phyloP scores from a whole-genome alignment of 2,329 filamentous ascomycete genomes.

The Penicillium sp. region DNA sequence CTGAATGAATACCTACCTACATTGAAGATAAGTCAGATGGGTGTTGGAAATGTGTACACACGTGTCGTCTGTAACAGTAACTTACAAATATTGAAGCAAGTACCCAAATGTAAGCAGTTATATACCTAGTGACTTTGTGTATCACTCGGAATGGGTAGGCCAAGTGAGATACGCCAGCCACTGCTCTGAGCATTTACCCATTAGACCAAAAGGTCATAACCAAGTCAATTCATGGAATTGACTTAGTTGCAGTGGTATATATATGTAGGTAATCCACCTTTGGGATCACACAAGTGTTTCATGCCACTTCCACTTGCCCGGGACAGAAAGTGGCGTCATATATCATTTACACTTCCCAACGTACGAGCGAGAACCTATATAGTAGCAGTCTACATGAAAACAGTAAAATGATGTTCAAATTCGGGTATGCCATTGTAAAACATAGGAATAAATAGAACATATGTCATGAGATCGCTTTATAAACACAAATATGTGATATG shows the following conservation, averaged over 20 bases:
- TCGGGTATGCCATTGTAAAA: neutral
- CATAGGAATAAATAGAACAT: neutral
- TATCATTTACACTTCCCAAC: neutral
- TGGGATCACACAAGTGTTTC: too few species aligned
- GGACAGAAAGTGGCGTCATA: neutral
- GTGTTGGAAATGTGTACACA: neutral
- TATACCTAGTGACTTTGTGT: neutral
- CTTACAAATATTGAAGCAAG: neutral
- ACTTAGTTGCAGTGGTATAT: too few species aligned
- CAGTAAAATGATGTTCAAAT: neutral
- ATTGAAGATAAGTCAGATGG: neutral
- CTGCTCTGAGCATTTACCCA: too few species aligned
- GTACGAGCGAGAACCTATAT: neutral
- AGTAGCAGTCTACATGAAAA: neutral
- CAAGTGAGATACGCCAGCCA: too few species aligned
- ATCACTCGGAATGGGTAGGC: neutral
- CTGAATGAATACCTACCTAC: constrained; percentile 2
- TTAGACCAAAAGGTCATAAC: too few species aligned
- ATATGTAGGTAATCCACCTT: too few species aligned
- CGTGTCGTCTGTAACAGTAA: neutral
- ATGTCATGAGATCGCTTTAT: neutral
- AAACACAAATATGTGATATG: neutral
- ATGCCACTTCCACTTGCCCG: neutral
- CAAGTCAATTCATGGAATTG: too few species aligned
- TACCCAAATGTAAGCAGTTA: neutral